Evolutionary conservation across 768 basidiomycete genomes (phyloP), one percentile per base, ranked within the genome.

Genomic region (Candolleomyces eurysporus): DNA sequence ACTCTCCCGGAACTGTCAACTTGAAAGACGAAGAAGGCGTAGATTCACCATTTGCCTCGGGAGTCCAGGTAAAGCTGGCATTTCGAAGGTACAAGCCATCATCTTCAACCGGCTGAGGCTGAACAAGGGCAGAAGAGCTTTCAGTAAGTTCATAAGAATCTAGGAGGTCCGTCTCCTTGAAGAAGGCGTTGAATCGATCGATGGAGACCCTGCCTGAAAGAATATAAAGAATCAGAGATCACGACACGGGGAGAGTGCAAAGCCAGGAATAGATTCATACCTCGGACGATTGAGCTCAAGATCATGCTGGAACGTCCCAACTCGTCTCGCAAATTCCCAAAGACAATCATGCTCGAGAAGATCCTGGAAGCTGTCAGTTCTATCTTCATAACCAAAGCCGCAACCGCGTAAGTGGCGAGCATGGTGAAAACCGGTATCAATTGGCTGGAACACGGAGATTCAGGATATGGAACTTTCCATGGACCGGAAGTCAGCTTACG

Each of bases 391-490:
- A 65, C 36, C 52, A 83, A 58, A 1, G 72, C 87, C 79, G 85
- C 88, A 5, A 83, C 78, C 2, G 79, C 76, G 65, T 83, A 91
- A 0, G 87, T 87, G 19, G 82, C 79, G 36, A 87, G 66, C 89
- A 90, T 91, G 19, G 84, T 84, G 1, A 82, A 52, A 2, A 89
- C 69, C 0, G 90, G 89, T 9, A 91, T 26, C 26, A 26, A 26
- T 26, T 82, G 30, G 9, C 46, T 83, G 61, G 63, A 79, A 84
- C 66, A 86, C 90, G 58, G 1, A n/a, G 36, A 45, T 13, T 40
- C 22, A 17, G 19, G 39, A 50, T 42, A 26, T 50, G n/a, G 39
- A 3, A 19, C 39, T 19, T 17, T 14, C 13, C 45, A 11, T 21
- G 9, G 48, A 26, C 21, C 22, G 17, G 9, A 21, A 17, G 45